These are phyloP conservation scores for Niveomyces coronatus DNA, from an alignment of 2,329 filamentous ascomycete species.

Conservation along the genomic window DNA sequence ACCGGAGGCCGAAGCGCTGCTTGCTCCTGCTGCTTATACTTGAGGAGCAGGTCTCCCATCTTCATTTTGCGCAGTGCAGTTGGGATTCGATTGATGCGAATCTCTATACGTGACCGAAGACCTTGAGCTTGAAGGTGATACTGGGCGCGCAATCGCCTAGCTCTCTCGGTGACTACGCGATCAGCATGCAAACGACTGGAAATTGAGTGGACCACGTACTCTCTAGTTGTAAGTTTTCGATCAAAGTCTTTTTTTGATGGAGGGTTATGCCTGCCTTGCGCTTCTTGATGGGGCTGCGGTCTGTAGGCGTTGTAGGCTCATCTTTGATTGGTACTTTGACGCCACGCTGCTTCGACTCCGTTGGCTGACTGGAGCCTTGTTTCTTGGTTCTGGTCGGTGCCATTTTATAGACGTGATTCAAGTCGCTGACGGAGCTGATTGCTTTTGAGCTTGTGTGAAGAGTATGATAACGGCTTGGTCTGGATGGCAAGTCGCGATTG, in stretches of 20 bases:
- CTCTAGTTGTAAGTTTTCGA: slow-evolving; percentile 84
- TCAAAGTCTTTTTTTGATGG: slow-evolving; percentile 72
- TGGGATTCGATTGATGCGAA: slow-evolving; percentile 88
- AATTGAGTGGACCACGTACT: slow-evolving; percentile 40
- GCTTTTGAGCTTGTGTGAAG: background rate
- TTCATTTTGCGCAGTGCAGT: slow-evolving; percentile 65
- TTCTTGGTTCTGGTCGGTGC: slow-evolving; percentile 10
- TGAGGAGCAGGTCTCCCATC: slow-evolving; percentile 66
- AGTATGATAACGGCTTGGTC: too few species aligned
- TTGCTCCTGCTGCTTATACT: slow-evolving; percentile 35
- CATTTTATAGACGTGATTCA: slow-evolving; percentile 1
- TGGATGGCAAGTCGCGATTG: too few species aligned
- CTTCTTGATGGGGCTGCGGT: slow-evolving; percentile 53
- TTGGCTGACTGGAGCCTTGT: slow-evolving; percentile 5
- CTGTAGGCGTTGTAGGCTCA: slow-evolving; percentile 28
- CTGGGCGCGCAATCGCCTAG: slow-evolving; percentile 77
- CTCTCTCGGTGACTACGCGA: slow-evolving; percentile 67
- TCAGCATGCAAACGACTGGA: slow-evolving; percentile 12
- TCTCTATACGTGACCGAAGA: slow-evolving; percentile 75
- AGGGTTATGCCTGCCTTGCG: slow-evolving; percentile 50
- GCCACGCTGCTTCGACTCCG: slow-evolving; percentile 9
- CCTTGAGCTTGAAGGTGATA: slow-evolving; percentile 83
- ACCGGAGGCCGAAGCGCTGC: slow-evolving; percentile 30
- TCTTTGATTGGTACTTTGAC: slow-evolving; percentile 15
- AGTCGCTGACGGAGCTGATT: background rate